Conservation (phyloP, 2,329 filamentous ascomycete genomes). For the Teratosphaeria nubilosa region DNA sequence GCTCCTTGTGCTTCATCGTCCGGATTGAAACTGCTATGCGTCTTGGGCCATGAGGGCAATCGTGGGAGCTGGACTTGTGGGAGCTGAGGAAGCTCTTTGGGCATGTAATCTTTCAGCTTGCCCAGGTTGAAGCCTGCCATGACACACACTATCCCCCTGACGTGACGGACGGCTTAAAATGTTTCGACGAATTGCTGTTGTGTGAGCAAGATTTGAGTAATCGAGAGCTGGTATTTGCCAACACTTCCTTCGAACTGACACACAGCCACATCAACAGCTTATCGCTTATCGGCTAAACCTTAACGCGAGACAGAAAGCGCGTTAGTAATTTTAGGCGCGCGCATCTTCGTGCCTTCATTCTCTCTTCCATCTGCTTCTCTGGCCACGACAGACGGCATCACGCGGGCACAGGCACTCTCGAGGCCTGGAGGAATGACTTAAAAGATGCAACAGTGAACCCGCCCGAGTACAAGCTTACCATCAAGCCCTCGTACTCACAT, state of each 20-base stretch:
- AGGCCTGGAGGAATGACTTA: not conserved
- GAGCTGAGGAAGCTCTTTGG: conserved; percentile 16
- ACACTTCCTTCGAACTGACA: not conserved
- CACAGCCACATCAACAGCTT: not conserved
- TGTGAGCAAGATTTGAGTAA: not conserved
- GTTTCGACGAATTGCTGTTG: not conserved
- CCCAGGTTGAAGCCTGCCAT: conserved; percentile 24
- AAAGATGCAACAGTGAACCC: not conserved
- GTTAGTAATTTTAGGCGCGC: not conserved
- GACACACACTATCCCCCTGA: not conserved
- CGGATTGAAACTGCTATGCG: conserved; percentile 9
- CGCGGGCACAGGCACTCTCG: not conserved
- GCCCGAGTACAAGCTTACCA: not conserved
- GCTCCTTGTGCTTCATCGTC: conserved; percentile 11
- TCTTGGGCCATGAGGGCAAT: conserved; percentile 18
- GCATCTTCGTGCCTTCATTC: not conserved
- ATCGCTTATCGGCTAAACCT: not conserved
- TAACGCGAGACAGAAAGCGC: not conserved
- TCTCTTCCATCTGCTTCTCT: not conserved
- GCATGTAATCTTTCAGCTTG: conserved; percentile 16
- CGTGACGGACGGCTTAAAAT: not conserved
- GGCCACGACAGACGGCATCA: not conserved
- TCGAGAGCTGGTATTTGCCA: not conserved
- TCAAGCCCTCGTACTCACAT: not conserved
- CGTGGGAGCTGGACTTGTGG: conserved; percentile 8